A percentile compares a stretch with the other conserved stretches of the same genome.
Conservation (phyloP, 2,329 filamentous ascomycete species). For the Colletotrichum nymphaeae region DNA sequence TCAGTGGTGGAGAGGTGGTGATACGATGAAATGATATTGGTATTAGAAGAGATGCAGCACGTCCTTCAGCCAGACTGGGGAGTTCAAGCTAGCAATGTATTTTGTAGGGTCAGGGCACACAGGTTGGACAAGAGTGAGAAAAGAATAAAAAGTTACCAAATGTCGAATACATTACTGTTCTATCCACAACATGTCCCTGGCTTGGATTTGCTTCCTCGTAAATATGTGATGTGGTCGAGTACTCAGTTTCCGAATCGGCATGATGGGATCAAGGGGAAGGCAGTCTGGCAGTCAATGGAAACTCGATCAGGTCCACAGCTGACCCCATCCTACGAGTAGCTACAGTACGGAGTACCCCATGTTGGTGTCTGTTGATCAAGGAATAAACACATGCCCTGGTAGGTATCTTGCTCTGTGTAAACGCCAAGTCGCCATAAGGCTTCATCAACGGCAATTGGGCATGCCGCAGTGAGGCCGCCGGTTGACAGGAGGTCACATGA, state of each 20-base stretch:
- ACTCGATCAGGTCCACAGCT: background rate
- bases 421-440: background rate
- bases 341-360: background rate
- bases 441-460: background rate
- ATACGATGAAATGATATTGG: constrained; percentile 27
- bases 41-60: constrained; percentile 19
- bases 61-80: background rate
- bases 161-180: background rate
- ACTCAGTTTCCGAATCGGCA: background rate
- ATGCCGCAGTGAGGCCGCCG: background rate
- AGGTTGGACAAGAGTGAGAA: background rate
- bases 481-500: constrained; percentile 16
- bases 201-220: background rate
- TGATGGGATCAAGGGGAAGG: background rate
- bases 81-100: constrained; percentile 9
- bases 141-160: background rate
- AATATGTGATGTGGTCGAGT: background rate
- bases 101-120: constrained; percentile 9
- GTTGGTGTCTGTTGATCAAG: background rate
- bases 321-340: too few relatives aligned
- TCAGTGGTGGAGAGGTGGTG: constrained; percentile 13
- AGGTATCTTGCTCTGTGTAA: background rate
- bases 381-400: background rate
- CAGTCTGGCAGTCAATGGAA: background rate
- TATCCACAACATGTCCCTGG: too few relatives aligned